A percentile compares a stretch with the other conserved stretches of the same genome.
Evolutionary conservation across 257 asterid genomes (phyloP).

Genomic region (Verbena officinalis): DNA sequence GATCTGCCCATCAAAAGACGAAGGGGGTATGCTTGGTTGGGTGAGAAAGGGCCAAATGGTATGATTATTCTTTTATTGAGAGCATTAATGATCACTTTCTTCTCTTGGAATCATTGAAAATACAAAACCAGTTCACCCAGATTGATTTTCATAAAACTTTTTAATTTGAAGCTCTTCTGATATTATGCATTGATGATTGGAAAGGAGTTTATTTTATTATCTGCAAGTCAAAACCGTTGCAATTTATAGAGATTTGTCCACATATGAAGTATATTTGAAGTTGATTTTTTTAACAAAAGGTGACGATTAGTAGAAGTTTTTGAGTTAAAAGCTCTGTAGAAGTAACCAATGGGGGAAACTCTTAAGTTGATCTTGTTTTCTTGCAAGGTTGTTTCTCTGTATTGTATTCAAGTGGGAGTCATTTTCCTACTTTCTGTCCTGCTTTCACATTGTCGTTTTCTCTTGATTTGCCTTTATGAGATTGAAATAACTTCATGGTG

Average conservation of each 20-base stretch:
- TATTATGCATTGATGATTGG: background rate
- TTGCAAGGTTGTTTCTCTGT: conserved; percentile 3
- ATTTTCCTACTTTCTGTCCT: conserved; percentile 10
- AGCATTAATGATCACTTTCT: conserved; percentile 9
- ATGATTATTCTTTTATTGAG: conserved; percentile 44
- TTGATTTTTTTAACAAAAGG: background rate
- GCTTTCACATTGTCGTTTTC: conserved; percentile 16
- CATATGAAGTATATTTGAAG: too few species aligned
- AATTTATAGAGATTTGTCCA: background rate
- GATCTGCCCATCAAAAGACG: conserved; percentile 90
- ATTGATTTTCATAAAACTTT: background rate
- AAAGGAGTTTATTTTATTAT: background rate
- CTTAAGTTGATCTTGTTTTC: conserved; percentile 2
- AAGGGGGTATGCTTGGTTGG: conserved; percentile 99
- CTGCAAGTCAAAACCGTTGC: conserved; percentile 13
- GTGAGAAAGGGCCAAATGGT: conserved; percentile 99
- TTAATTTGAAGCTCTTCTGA: background rate
- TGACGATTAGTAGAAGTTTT: background rate
- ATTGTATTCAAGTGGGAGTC: background rate
- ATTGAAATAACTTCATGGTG: conserved; percentile 24
- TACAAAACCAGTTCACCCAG: background rate
- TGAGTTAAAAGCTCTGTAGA: conserved; percentile 4
- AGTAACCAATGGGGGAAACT: background rate
- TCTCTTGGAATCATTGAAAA: background rate
- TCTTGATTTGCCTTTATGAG: conserved; percentile 2